Evolutionary conservation across 2,329 filamentous ascomycete genomes (phyloP), one percentile per base, ranked within the genome.

Genomic region (Xylaria sp.): DNA sequence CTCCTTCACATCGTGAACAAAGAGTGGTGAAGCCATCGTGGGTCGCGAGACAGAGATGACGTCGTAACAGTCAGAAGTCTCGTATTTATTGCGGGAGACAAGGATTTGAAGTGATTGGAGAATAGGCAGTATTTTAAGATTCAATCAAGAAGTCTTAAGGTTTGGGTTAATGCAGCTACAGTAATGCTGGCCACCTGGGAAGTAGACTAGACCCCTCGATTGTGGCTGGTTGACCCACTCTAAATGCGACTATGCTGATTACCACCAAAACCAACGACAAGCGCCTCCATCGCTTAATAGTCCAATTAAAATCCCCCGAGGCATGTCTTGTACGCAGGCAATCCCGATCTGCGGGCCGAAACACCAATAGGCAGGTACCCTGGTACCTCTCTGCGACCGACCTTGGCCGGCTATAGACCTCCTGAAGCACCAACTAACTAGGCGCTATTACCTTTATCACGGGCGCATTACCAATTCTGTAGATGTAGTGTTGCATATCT

Each of bases 1-100:
- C 82, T 98, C 95, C 75, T 92, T 86, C 71, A 98, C 89, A 74
- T 98, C 94, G 64, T 88, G 87, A 52, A 97, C 84, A 49, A 91
- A 84, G 51, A 73, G 51, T 2, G 64, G 31, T 15, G 67, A 65
- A 46, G 67, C 66, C 74, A 75, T 74, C 8, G 23, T 63, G 25
- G 36, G 43, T 13, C 8, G 25, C 23, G 15, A 43, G 15, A 18
- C 20, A 13, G 36, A 52, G 2, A 6, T 23, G 10, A 33, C 31
- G 18, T 6, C 7, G 15, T 5, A 28, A n/a, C 10, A 49, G 12
- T 46, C n/a, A 10, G 9, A 9, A 12, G 12, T 25, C n/a, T 23
- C n/a, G 60, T 56, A 20, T 13, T 58, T 31, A 7, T 52, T 52
- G 52, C n/a, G 2, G 12, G 20, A 49, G n/a, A 25, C 10, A 23